phyloP scores from a whole-genome alignment of 108 stramenopile species.

The Fistulifera solaris region DNA sequence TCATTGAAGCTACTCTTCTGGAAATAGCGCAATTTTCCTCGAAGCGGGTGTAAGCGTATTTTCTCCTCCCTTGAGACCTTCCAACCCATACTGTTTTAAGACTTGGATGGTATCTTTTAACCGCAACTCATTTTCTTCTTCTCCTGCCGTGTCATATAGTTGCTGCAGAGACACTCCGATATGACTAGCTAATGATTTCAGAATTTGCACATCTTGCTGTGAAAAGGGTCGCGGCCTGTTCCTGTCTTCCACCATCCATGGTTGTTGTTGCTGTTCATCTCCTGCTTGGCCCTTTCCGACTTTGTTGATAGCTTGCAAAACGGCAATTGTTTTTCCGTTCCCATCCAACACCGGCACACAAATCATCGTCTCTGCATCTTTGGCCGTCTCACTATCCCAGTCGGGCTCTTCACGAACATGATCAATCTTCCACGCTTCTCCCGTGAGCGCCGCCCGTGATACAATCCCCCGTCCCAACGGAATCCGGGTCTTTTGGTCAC shows the following conservation, averaged over 20 bases:
- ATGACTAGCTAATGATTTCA: slow-evolving; percentile 45
- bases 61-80: slow-evolving; percentile 3
- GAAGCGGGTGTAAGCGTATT: no score
- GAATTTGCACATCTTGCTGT: slow-evolving; percentile 37
- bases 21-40: no score
- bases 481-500: slow-evolving; percentile 5
- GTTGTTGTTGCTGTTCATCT: slow-evolving; percentile 1
- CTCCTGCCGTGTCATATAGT: slow-evolving; percentile 25
- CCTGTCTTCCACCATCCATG: no score
- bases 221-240: slow-evolving; percentile 25
- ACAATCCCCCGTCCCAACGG: slow-evolving; percentile 44
- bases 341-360: slow-evolving; percentile 52
- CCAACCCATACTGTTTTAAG: slow-evolving; percentile 42
- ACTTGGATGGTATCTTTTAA: slow-evolving; percentile 49
- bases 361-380: slow-evolving; percentile 13
- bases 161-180: slow-evolving; percentile 37
- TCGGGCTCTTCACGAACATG: slow-evolving; percentile 31
- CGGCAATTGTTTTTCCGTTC: slow-evolving; percentile 41
- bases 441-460: slow-evolving; percentile 38
- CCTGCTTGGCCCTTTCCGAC: slow-evolving; percentile 1
- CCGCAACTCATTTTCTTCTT: slow-evolving; percentile 22
- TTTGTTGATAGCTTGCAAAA: slow-evolving; percentile 62
- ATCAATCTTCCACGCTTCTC: slow-evolving; percentile 39
- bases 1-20: no score
- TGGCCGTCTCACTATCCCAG: slow-evolving; percentile 6